Evolutionary conservation across 331 rosid species (phyloP).

Genomic region (Dryas integrifolia): DNA sequence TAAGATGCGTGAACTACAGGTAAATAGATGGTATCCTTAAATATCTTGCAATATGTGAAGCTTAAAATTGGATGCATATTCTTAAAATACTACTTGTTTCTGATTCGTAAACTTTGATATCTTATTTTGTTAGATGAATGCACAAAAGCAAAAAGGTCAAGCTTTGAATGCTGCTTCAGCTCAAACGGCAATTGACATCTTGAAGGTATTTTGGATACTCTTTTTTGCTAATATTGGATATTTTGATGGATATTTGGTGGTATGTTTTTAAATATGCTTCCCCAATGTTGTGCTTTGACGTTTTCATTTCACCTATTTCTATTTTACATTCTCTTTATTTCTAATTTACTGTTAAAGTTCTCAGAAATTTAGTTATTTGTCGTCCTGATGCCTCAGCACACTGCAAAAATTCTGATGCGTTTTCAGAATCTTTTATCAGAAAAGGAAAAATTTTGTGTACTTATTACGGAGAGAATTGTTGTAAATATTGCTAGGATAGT

Average conservation of each 20-base stretch:
- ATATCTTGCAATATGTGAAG: not conserved
- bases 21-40: slow-evolving; percentile 19
- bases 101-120: slow-evolving; percentile 16
- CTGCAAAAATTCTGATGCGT: not conserved
- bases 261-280: not conserved
- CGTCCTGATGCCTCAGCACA: not conserved
- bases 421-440: not conserved
- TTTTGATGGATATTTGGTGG: slow-evolving; percentile 1
- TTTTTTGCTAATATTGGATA: not conserved
- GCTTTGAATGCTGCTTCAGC: slow-evolving; percentile 77
- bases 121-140: slow-evolving; percentile 58
- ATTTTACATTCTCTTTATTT: not conserved
- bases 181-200: slow-evolving; percentile 81
- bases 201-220: slow-evolving; percentile 54
- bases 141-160: slow-evolving; percentile 98
- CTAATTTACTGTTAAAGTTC: not conserved
- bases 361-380: not conserved
- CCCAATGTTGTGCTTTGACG: not conserved
- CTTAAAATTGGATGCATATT: not conserved
- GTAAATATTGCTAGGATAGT: not conserved
- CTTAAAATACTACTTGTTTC: not conserved
- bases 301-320: not conserved
- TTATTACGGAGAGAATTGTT: not conserved
- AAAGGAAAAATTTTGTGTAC: not conserved
- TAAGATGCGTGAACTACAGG: slow-evolving; percentile 95